A percentile compares a stretch with the other conserved stretches of the same genome.
phyloP scores from a whole-genome alignment of 73 alveolate species.

The Stentor roeselii region DNA sequence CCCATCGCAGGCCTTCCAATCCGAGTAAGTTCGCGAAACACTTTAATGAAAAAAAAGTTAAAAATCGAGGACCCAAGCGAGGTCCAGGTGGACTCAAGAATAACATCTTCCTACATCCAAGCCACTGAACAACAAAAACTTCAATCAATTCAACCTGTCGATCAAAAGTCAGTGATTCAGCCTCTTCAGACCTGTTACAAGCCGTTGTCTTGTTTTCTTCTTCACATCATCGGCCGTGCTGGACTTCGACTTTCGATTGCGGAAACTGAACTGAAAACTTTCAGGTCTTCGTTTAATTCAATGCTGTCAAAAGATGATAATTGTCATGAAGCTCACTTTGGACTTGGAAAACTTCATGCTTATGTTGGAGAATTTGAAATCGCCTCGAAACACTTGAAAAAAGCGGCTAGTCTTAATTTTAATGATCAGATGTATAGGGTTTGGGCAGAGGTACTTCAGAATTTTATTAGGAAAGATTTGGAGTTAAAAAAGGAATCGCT shows the following conservation, averaged over 20 bases:
- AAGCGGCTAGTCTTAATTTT: conserved; percentile 26
- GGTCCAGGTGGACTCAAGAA: neutral
- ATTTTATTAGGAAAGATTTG: neutral
- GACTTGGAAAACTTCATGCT: conserved; percentile 45
- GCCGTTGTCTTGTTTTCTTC: neutral
- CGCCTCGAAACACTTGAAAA: conserved; percentile 38
- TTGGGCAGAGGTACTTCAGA: conserved; percentile 35
- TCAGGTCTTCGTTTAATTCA: neutral
- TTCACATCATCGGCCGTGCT: neutral
- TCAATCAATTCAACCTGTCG: neutral
- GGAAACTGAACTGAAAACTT: neutral
- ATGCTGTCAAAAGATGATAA: neutral
- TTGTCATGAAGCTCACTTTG: conserved; percentile 63
- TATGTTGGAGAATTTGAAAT: conserved; percentile 34
- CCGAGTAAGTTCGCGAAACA: neutral
- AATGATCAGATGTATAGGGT: conserved; percentile 35
- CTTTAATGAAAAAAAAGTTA: neutral
- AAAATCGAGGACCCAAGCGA: neutral
- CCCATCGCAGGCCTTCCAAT: neutral
- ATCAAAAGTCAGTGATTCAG: neutral
- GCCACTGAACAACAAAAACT: neutral
- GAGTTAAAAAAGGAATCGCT: neutral
- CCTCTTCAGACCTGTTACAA: neutral
- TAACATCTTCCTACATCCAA: neutral
- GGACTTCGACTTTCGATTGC: neutral